Base-by-base conservation (phyloP, 129 eudicot genomes). In the Gnaphalium uliginosum region DNA sequence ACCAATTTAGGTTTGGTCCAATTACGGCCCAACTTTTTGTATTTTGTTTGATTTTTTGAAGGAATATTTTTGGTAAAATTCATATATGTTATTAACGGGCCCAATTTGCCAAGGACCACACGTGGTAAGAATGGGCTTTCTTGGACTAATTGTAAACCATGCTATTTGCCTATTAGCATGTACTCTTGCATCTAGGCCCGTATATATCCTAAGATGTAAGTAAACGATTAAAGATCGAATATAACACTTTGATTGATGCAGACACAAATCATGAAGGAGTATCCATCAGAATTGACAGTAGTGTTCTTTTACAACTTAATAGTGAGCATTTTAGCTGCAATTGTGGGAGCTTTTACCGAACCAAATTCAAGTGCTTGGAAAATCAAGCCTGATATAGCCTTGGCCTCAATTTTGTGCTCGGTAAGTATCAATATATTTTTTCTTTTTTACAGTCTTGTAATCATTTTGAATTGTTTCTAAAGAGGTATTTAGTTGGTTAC, bases 191-290 rank as follows among this genome's bases (percentile, higher is more conserved):
- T 60, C 27, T 60, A 32, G 69, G 5, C 69, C 18, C 43, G 0
- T n/a, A 29, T 23, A 68, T 77, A 33, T 25, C 56, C 21, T 76
- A 19, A 46, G 53, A 17, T 26, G 19, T 11, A 29, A 62, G 25
- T 76, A 32, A 32, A 26, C 37, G 5, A 2, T 13, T 50, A 23
- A 65, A 39, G 15, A 65, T 30, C 5, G 0, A 41, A 51, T 56
- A 11, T 53, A 29, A 48, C 6, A 19, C 14, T 64, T 72, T 68
- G 54, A 68, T 43, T 30, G 6, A 1, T 67, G 56, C 78, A 93
- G 98, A 81, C 96, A 11, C 90, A 90, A 58, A 93, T 93, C 59
- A 90, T 90, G 92, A 93, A 90, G 81, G 96, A 88, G 57, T 93
- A 90, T 78, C 98, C 98, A 10, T 82, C 96, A 41, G 98, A 93